A percentile compares a stretch with the other conserved stretches of the same genome.
Evolutionary conservation across 2,329 filamentous ascomycete genomes (phyloP).

Genomic region (Tolypocladium nubicola): DNA sequence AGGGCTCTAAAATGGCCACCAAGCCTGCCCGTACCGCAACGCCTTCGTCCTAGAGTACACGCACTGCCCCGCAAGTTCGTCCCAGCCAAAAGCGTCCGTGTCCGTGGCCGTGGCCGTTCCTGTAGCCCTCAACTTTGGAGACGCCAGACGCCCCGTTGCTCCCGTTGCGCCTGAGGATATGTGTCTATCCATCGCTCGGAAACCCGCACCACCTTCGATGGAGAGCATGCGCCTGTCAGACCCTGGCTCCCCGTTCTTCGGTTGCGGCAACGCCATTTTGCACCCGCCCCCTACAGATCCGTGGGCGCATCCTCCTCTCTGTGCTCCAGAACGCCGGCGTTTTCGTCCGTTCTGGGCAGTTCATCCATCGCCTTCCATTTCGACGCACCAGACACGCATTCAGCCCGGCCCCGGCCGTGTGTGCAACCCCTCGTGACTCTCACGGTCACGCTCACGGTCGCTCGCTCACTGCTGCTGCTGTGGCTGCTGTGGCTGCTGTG

Average conservation of each 20-base stretch:
- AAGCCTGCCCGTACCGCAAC: neutral
- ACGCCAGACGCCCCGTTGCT: neutral
- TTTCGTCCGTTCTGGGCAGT: neutral
- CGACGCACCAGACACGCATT: neutral
- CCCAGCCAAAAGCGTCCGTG: neutral
- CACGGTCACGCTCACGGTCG: neutral
- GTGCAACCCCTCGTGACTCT: neutral
- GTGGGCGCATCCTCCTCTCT: neutral
- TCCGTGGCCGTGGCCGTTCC: neutral
- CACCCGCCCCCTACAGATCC: neutral
- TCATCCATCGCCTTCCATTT: neutral
- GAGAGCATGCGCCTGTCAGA: neutral
- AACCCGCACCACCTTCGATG: neutral
- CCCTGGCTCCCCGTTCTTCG: neutral
- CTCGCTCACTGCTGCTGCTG: neutral
- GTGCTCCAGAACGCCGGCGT: neutral
- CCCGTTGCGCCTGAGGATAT: neutral
- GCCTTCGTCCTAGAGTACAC: neutral
- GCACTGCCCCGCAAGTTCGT: neutral
- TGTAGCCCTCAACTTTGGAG: neutral
- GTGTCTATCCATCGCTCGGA: neutral
- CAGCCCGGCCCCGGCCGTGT: neutral
- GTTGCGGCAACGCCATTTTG: neutral
- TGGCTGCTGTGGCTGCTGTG: constrained; percentile 10
- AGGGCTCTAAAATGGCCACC: neutral